A percentile compares a stretch with the other conserved stretches of the same genome.
These are phyloP conservation scores for Coemansia sp. DNA, from an alignment of 192 early-diverging fungal species.

Conservation along the genomic window DNA sequence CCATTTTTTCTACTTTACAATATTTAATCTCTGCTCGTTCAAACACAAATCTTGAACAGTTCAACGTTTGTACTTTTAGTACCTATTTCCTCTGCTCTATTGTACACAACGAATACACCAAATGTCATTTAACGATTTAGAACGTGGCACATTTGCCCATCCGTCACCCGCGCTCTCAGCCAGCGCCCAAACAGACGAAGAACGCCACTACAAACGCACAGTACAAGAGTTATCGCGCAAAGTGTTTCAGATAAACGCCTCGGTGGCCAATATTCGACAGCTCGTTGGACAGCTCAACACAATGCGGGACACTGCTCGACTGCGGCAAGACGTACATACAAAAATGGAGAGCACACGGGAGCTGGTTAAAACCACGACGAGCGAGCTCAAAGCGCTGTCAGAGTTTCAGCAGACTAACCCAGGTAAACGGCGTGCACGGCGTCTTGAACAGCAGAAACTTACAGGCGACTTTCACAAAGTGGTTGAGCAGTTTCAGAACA, in stretches of 20 bases:
- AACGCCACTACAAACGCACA: slow-evolving; percentile 53
- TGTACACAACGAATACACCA: background rate
- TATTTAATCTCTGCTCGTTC: background rate
- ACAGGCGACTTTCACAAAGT: slow-evolving; percentile 94
- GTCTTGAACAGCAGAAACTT: slow-evolving; percentile 89
- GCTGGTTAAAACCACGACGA: slow-evolving; percentile 74
- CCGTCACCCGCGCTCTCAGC: slow-evolving; percentile 2
- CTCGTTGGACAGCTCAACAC: slow-evolving; percentile 76
- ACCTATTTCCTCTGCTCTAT: background rate
- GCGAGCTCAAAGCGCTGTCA: slow-evolving; percentile 74
- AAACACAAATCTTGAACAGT: too few species aligned
- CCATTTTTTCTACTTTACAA: background rate
- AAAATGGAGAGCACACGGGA: slow-evolving; percentile 81
- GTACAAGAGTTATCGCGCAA: slow-evolving; percentile 76
- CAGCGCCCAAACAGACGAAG: slow-evolving; percentile 33
- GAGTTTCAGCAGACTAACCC: slow-evolving; percentile 50
- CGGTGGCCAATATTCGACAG: slow-evolving; percentile 79
- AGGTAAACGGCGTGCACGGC: slow-evolving; percentile 58
- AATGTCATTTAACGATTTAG: slow-evolving; percentile 72
- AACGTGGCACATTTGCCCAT: slow-evolving; percentile 49
- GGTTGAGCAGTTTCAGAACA: slow-evolving; percentile 82
- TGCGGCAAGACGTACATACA: slow-evolving; percentile 58
- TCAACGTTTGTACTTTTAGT: too few species aligned
- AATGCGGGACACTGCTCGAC: slow-evolving; percentile 70
- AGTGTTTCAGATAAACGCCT: slow-evolving; percentile 83